Evolutionary conservation across 192 early-diverging fungal species (phyloP).

Genomic region (Backusella australiensis): DNA sequence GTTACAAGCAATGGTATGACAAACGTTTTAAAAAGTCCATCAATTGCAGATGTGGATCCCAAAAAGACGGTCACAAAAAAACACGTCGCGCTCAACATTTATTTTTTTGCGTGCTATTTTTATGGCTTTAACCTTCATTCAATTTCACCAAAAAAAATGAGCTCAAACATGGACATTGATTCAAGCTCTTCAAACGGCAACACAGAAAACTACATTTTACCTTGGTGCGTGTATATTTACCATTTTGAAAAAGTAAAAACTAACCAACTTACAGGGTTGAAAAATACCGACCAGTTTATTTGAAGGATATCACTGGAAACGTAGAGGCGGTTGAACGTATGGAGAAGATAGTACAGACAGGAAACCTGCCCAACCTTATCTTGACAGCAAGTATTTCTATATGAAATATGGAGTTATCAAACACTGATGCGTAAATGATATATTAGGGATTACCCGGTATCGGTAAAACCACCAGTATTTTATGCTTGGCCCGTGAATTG

Average conservation of each 20-base stretch:
- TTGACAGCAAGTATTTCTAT: conserved; percentile 57
- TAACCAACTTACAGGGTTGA: conserved; percentile 64
- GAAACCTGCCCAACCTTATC: conserved; percentile 97
- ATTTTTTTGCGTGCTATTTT: background rate
- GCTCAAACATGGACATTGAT: background rate
- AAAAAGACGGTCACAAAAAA: background rate
- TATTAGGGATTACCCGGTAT: conserved; percentile 87
- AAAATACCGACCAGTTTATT: conserved; percentile 84
- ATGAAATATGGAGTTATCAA: too few relatives aligned
- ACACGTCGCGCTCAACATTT: background rate
- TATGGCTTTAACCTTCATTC: background rate
- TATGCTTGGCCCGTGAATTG: conserved; percentile 88
- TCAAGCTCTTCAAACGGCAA: background rate
- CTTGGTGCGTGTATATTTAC: background rate
- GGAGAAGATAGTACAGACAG: conserved; percentile 80
- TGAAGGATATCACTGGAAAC: conserved; percentile 95
- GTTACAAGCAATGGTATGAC: background rate
- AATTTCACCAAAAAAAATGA: background rate
- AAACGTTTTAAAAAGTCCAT: background rate
- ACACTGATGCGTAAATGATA: background rate
- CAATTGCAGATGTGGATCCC: background rate
- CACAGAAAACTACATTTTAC: background rate
- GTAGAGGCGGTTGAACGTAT: conserved; percentile 86
- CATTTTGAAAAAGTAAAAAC: background rate
- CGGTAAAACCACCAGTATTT: conserved; percentile 96